Percentiles rank a stretch among this genome's conserved stretches.
Conservation (phyloP, 441 rosid genomes). For the Adansonia rubrostipa region DNA sequence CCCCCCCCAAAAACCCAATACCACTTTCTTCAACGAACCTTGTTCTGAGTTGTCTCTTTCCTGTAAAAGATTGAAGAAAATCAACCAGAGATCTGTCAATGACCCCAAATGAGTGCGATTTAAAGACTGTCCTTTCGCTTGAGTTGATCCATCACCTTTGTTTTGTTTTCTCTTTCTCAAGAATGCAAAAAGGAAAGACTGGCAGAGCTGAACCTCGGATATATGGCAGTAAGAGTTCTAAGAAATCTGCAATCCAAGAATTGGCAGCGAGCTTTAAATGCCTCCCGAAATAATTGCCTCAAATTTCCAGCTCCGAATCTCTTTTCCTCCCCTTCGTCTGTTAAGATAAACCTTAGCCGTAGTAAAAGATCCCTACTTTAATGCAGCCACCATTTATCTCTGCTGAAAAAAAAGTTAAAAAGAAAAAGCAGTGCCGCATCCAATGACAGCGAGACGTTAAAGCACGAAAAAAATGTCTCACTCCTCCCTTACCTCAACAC, state of each 20-base stretch:
- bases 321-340: slow-evolving; percentile 7
- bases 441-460: slow-evolving; percentile 61
- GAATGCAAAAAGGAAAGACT: slow-evolving; percentile 16
- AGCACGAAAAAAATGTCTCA: slow-evolving; percentile 30
- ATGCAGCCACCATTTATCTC: slow-evolving; percentile 47
- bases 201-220: slow-evolving; percentile 17
- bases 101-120: slow-evolving; percentile 25
- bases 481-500: neutral
- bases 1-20: neutral
- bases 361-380: slow-evolving; percentile 27
- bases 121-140: slow-evolving; percentile 26
- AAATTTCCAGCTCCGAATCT: slow-evolving; percentile 33
- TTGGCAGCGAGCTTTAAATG: slow-evolving; percentile 31
- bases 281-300: slow-evolving; percentile 32
- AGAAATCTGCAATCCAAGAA: slow-evolving; percentile 35
- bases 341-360: slow-evolving; percentile 11
- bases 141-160: slow-evolving; percentile 22
- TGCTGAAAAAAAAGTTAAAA: slow-evolving; percentile 25
- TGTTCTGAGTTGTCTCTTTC: slow-evolving; percentile 47
- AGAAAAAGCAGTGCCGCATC: slow-evolving; percentile 37
- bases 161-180: slow-evolving; percentile 20
- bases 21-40: slow-evolving; percentile 31
- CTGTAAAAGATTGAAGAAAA: slow-evolving; percentile 32
- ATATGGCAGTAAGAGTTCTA: neutral
- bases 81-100: slow-evolving; percentile 26